These are phyloP conservation scores for Penicillium coffeae DNA, from an alignment of 495 filamentous ascomycete species.

Conservation along the genomic window DNA sequence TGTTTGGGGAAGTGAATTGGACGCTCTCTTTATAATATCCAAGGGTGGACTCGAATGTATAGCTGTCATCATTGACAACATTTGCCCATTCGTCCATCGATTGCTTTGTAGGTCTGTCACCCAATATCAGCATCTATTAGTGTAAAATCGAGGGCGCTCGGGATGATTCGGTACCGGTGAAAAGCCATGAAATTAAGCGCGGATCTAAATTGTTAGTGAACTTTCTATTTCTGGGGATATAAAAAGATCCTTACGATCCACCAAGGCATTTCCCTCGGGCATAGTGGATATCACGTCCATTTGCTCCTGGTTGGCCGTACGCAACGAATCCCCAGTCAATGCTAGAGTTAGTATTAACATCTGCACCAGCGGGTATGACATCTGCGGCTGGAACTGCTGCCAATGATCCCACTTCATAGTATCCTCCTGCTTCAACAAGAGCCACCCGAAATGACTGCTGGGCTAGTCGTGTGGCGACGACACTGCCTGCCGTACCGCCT, in stretches of 20 bases:
- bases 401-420: slow-evolving; percentile 46
- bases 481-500: slow-evolving; percentile 51
- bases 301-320: slow-evolving; percentile 33
- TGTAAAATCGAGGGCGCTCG: neutral
- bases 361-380: too few relatives aligned
- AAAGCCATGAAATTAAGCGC: slow-evolving; percentile 53
- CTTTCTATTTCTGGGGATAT: neutral
- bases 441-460: slow-evolving; percentile 35
- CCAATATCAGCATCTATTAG: neutral
- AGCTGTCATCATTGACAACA: slow-evolving; percentile 51
- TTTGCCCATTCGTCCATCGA: slow-evolving; percentile 55
- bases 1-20: slow-evolving; percentile 50
- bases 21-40: slow-evolving; percentile 53
- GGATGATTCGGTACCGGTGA: slow-evolving; percentile 15
- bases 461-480: slow-evolving; percentile 47
- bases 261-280: slow-evolving; percentile 34
- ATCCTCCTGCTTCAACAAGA: slow-evolving; percentile 55
- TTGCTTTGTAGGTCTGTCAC: slow-evolving; percentile 30
- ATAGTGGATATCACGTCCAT: slow-evolving; percentile 34
- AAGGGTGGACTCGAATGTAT: slow-evolving; percentile 47
- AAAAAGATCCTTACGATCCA: slow-evolving; percentile 22
- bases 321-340: slow-evolving; percentile 51
- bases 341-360: too few relatives aligned
- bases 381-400: slow-evolving; percentile 34
- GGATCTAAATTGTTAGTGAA: slow-evolving; percentile 14